These are phyloP conservation scores for Myriangium duriaei DNA, from an alignment of 2,329 filamentous ascomycete genomes.

Conservation along the genomic window DNA sequence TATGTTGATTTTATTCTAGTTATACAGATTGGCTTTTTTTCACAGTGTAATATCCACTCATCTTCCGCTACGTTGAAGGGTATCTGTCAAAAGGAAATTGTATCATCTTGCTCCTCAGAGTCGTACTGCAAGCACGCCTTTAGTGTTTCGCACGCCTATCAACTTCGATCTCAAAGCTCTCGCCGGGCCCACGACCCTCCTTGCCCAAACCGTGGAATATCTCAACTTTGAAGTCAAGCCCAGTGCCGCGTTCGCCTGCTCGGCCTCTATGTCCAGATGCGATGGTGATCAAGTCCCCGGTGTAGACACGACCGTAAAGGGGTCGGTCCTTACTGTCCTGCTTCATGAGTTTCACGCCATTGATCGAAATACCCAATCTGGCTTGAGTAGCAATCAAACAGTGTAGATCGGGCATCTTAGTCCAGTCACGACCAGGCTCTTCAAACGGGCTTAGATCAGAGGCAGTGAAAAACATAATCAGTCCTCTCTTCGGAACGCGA, in stretches of 20 bases:
- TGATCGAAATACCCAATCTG: slow-evolving; percentile 62
- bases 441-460: slow-evolving; percentile 50
- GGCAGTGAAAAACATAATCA: slow-evolving; percentile 65
- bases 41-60: too few relatives aligned
- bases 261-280: slow-evolving; percentile 39
- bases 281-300: slow-evolving; percentile 65
- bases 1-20: too few relatives aligned
- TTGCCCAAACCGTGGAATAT: slow-evolving; percentile 29
- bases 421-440: slow-evolving; percentile 40
- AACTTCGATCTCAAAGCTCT: slow-evolving; percentile 4
- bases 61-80: too few relatives aligned
- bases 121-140: too few relatives aligned
- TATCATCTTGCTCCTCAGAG: too few relatives aligned
- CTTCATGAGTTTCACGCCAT: slow-evolving; percentile 53
- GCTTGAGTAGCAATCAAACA: slow-evolving; percentile 71
- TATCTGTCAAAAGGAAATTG: too few relatives aligned
- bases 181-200: slow-evolving; percentile 4
- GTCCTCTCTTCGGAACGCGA: slow-evolving; percentile 68
- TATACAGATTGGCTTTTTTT: too few relatives aligned
- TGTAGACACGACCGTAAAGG: slow-evolving; percentile 55
- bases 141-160: slow-evolving; percentile 1
- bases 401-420: slow-evolving; percentile 42
- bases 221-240: slow-evolving; percentile 31
- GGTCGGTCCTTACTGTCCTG: slow-evolving; percentile 38
- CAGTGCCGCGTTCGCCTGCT: slow-evolving; percentile 11